Evolutionary conservation across 2,329 filamentous ascomycete genomes (phyloP).

Genomic region (Akanthomyces uredinophilus): DNA sequence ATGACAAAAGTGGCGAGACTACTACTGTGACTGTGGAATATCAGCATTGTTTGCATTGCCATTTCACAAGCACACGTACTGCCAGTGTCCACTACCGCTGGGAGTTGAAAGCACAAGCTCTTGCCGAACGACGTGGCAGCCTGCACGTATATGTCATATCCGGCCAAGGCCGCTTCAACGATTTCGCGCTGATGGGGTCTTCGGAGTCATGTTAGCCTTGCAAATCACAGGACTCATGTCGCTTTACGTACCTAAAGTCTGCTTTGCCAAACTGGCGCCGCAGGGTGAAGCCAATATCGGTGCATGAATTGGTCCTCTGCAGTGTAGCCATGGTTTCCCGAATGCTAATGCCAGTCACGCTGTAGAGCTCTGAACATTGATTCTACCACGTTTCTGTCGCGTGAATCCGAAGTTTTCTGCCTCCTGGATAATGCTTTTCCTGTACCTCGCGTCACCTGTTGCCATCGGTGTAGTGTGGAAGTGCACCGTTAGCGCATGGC

Average conservation of each 20-base stretch:
- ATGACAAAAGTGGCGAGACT: constrained; percentile 78
- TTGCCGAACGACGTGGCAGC: constrained; percentile 90
- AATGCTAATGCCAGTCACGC: neutral
- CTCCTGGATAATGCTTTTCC: neutral
- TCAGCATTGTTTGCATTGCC: neutral
- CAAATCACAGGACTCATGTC: neutral
- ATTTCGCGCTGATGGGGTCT: constrained; percentile 85
- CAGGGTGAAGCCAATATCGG: constrained; percentile 70
- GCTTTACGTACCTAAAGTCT: constrained; percentile 57
- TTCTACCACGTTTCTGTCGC: neutral
- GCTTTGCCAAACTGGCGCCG: constrained; percentile 68
- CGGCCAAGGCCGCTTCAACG: constrained; percentile 72
- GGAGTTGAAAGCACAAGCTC: constrained; percentile 87
- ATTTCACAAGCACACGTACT: constrained; percentile 48
- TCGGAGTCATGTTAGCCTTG: neutral
- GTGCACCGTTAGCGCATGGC: neutral
- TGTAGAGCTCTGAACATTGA: neutral
- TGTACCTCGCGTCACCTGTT: neutral
- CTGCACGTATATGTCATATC: constrained; percentile 89
- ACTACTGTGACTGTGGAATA: constrained; percentile 70
- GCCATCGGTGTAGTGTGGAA: neutral
- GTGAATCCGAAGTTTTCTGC: neutral
- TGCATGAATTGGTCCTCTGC: constrained; percentile 42
- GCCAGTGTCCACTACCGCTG: constrained; percentile 80
- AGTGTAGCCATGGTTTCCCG: constrained; percentile 35